Conservation (phyloP, 2,329 filamentous ascomycete species). For the Penicillium vulpinum region DNA sequence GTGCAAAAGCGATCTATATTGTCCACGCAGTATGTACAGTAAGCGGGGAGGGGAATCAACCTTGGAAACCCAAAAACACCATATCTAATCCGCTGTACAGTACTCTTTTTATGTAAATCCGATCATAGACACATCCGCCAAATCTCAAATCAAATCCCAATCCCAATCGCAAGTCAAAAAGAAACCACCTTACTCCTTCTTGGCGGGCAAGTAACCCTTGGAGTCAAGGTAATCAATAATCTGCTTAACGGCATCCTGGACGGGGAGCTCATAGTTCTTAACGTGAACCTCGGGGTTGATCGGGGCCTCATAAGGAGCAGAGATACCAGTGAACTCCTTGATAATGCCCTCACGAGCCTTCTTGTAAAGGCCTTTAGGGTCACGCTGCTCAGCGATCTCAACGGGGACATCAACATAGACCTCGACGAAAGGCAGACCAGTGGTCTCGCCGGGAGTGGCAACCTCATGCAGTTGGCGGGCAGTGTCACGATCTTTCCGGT, state of each 20-base stretch:
- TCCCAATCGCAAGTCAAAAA: neutral
- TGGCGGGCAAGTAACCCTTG: conserved; percentile 60
- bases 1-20: conserved; percentile 19
- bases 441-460: conserved; percentile 57
- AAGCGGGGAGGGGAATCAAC: conserved; percentile 14
- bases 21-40: conserved; percentile 18
- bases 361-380: conserved; percentile 97
- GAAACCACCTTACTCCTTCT: conserved; percentile 25
- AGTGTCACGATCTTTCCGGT: conserved; percentile 78
- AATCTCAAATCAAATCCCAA: neutral
- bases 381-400: conserved; percentile 88
- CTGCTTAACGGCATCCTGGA: conserved; percentile 83
- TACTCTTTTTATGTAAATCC: conserved; percentile 5
- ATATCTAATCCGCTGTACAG: conserved; percentile 15
- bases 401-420: conserved; percentile 90
- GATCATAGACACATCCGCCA: conserved; percentile 1
- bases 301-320: conserved; percentile 91
- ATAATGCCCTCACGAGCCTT: conserved; percentile 92
- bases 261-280: conserved; percentile 74
- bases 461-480: conserved; percentile 77
- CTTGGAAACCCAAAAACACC: conserved; percentile 6
- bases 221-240: conserved; percentile 77
- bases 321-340: conserved; percentile 95
- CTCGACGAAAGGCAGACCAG: conserved; percentile 82
- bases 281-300: conserved; percentile 83